Conservation (phyloP, 2,329 filamentous ascomycete genomes). For the Emergomyces africanus region DNA sequence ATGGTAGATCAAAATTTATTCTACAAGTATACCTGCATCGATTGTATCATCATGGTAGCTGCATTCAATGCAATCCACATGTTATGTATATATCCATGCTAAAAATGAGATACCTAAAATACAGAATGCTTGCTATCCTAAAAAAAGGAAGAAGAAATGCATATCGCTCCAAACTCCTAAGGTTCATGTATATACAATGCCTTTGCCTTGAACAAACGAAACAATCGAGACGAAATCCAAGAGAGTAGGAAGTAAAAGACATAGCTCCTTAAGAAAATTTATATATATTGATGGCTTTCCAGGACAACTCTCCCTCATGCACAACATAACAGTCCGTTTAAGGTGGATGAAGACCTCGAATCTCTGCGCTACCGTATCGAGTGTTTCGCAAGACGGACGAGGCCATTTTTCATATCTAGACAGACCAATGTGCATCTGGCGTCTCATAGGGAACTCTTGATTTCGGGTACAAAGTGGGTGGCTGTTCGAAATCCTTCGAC, state of each 20-base stretch:
- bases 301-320: background rate
- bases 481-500: constrained; percentile 10
- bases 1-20: background rate
- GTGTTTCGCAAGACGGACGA: background rate
- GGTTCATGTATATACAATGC: background rate
- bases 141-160: background rate
- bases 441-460: constrained; percentile 1
- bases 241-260: background rate
- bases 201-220: background rate
- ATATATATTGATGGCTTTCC: background rate
- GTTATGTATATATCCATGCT: background rate
- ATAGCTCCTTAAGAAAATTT: background rate
- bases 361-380: background rate
- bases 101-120: constrained; percentile 1
- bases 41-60: background rate
- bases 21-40: background rate
- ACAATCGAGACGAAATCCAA: background rate
- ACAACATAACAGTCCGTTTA: background rate
- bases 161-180: background rate
- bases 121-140: background rate
- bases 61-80: background rate
- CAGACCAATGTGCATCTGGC: background rate
- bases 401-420: background rate
- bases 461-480: constrained; percentile 4
- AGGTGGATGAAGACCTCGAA: background rate